Conservation (phyloP, 192 early-diverging fungal species). For the Chytriomyces hyalinus region DNA sequence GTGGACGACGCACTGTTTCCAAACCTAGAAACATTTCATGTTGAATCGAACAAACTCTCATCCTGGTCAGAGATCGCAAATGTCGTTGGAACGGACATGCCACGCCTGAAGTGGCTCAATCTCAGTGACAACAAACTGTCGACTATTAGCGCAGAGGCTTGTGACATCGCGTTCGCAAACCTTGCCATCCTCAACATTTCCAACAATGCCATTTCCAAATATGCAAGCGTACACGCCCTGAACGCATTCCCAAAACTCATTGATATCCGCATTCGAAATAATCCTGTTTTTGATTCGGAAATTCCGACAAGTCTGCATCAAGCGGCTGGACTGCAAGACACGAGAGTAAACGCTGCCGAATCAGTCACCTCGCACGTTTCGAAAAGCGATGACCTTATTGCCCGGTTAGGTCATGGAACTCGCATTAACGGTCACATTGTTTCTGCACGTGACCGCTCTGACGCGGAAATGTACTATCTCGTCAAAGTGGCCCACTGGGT, state of each 20-base stretch:
- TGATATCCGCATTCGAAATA: slow-evolving; percentile 41
- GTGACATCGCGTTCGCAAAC: slow-evolving; percentile 8
- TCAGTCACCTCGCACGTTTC: not conserved
- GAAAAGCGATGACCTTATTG: slow-evolving; percentile 30
- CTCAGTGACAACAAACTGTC: slow-evolving; percentile 38
- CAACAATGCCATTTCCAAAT: slow-evolving; percentile 35
- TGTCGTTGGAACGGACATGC: slow-evolving; percentile 28
- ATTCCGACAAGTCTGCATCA: not conserved
- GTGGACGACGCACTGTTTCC: slow-evolving; percentile 18
- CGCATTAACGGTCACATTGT: slow-evolving; percentile 44
- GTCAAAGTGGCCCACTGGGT: slow-evolving; percentile 24
- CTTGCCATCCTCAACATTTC: slow-evolving; percentile 39
- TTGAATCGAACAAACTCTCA: slow-evolving; percentile 46
- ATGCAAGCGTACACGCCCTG: slow-evolving; percentile 41
- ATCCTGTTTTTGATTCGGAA: slow-evolving; percentile 38
- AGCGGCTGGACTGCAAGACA: not conserved
- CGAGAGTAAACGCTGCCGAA: not conserved
- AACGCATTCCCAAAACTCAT: slow-evolving; percentile 45
- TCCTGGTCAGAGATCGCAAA: slow-evolving; percentile 42
- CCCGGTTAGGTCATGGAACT: slow-evolving; percentile 34
- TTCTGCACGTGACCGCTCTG: slow-evolving; percentile 24
- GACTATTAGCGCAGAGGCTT: slow-evolving; percentile 3
- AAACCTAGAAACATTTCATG: slow-evolving; percentile 37
- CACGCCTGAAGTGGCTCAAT: slow-evolving; percentile 32
- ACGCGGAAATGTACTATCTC: slow-evolving; percentile 53